Evolutionary conservation across 495 filamentous ascomycete species (phyloP).

Genomic region (Aspergillus sparsus): DNA sequence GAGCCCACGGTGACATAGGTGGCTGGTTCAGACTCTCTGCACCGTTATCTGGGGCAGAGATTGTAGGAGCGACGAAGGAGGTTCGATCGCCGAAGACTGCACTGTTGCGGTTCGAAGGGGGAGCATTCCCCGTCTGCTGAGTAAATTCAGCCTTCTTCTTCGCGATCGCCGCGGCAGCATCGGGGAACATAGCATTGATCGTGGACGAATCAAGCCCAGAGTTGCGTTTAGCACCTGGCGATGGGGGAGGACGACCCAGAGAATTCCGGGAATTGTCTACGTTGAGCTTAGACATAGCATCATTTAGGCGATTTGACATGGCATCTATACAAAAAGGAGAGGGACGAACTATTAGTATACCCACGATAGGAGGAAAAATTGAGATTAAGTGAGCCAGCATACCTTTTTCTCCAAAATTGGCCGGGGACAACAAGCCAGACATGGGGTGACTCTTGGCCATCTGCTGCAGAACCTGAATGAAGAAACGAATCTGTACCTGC

Average conservation of each 20-base stretch:
- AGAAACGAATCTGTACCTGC: constrained; percentile 98
- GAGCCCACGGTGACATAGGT: constrained; percentile 77
- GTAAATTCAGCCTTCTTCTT: constrained; percentile 97
- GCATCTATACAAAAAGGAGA: constrained; percentile 61
- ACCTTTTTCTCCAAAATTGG: constrained; percentile 96
- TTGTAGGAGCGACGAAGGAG: constrained; percentile 76
- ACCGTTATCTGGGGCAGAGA: constrained; percentile 63
- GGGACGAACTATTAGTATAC: no score
- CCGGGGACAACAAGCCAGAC: constrained; percentile 92
- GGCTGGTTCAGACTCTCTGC: constrained; percentile 59
- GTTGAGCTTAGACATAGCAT: constrained; percentile 95
- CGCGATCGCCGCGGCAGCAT: constrained; percentile 95
- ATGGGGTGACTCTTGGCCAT: constrained; percentile 98
- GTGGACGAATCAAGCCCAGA: constrained; percentile 88
- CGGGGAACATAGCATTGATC: constrained; percentile 99
- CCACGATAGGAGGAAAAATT: no score
- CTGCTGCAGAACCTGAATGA: constrained; percentile 96
- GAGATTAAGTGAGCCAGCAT: constrained; percentile 20
- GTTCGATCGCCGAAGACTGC: constrained; percentile 76
- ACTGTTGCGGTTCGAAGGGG: constrained; percentile 92
- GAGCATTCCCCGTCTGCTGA: constrained; percentile 86
- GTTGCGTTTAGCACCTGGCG: constrained; percentile 79
- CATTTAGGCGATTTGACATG: constrained; percentile 93
- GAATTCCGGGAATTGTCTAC: constrained; percentile 87
- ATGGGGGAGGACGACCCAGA: constrained; percentile 74